Evolutionary conservation across 202 grass and related monocot species (phyloP).

Genomic region (Hordeum pubiflorum): DNA sequence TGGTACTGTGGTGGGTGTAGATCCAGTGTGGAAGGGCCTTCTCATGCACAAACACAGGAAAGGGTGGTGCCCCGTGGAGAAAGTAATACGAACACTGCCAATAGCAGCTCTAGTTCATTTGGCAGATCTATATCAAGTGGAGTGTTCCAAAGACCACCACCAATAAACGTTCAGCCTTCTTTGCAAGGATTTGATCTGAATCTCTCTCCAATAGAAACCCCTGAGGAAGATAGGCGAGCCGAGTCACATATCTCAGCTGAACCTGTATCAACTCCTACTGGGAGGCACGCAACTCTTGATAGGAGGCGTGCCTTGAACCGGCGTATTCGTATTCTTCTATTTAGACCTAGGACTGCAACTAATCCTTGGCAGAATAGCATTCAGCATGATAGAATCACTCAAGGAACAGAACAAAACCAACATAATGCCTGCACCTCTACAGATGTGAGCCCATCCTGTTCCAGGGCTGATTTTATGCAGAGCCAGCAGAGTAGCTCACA

Average conservation of each 20-base stretch:
- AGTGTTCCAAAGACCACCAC: conserved; percentile 19
- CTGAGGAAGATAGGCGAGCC: conserved; percentile 28
- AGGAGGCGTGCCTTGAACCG: conserved; percentile 49
- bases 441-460: conserved; percentile 11
- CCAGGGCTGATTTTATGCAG: conserved; percentile 8
- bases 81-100: background rate
- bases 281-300: conserved; percentile 53
- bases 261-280: conserved; percentile 37
- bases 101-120: background rate
- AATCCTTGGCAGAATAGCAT: conserved; percentile 11
- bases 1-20: conserved; percentile 66
- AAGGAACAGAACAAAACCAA: conserved; percentile 8
- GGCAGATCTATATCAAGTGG: background rate
- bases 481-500: conserved; percentile 27
- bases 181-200: conserved; percentile 54
- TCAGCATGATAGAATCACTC: background rate
- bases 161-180: conserved; percentile 21
- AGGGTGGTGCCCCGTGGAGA: background rate
- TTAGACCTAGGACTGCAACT: conserved; percentile 33
- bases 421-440: background rate
- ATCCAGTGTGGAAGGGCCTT: conserved; percentile 29
- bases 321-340: conserved; percentile 53
- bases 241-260: conserved; percentile 20
- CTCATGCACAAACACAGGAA: conserved; percentile 25
- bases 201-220: conserved; percentile 43